These are phyloP conservation scores for Fusarium mexicanum DNA, from an alignment of 2,329 filamentous ascomycete species.

Conservation along the genomic window DNA sequence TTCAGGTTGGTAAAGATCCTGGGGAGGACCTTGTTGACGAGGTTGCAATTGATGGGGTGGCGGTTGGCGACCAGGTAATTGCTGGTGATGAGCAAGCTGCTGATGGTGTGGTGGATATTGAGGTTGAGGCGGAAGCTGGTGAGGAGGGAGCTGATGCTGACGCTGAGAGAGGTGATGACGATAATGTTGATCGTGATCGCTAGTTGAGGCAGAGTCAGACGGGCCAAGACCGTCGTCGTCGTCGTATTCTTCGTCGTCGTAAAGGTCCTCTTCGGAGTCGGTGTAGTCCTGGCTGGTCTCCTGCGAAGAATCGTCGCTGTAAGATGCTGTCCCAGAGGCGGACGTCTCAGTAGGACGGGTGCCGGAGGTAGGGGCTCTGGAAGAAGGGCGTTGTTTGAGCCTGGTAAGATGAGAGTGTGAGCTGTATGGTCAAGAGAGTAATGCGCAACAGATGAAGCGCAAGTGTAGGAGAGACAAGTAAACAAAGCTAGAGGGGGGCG, in stretches of 20 bases:
- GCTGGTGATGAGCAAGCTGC: conserved; percentile 46
- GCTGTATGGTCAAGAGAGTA: conserved; percentile 18
- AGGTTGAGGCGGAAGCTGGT: conserved; percentile 45
- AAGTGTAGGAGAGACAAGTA: conserved; percentile 23
- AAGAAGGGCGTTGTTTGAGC: conserved; percentile 42
- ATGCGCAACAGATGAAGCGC: conserved; percentile 12
- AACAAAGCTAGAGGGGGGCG: conserved; percentile 32
- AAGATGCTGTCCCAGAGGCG: conserved; percentile 47
- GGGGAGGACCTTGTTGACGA: conserved; percentile 50
- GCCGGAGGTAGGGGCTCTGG: conserved; percentile 38
- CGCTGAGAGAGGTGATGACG: conserved; percentile 47
- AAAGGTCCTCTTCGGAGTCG: conserved; percentile 48
- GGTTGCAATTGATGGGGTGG: conserved; percentile 50
- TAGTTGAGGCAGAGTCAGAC: conserved; percentile 66
- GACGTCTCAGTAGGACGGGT: conserved; percentile 42
- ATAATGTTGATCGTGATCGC: conserved; percentile 30
- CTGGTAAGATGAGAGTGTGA: conserved; percentile 37
- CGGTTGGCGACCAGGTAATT: conserved; percentile 46
- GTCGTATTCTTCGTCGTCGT: conserved; percentile 48
- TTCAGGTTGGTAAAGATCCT: conserved; percentile 41
- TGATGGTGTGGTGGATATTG: conserved; percentile 49
- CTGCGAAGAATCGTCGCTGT: conserved; percentile 52
- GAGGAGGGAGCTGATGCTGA: conserved; percentile 47
- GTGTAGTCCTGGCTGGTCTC: conserved; percentile 43
- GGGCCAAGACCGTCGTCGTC: conserved; percentile 64